Conservation (phyloP, 2,329 filamentous ascomycete species). For the Alternaria metachromatica region DNA sequence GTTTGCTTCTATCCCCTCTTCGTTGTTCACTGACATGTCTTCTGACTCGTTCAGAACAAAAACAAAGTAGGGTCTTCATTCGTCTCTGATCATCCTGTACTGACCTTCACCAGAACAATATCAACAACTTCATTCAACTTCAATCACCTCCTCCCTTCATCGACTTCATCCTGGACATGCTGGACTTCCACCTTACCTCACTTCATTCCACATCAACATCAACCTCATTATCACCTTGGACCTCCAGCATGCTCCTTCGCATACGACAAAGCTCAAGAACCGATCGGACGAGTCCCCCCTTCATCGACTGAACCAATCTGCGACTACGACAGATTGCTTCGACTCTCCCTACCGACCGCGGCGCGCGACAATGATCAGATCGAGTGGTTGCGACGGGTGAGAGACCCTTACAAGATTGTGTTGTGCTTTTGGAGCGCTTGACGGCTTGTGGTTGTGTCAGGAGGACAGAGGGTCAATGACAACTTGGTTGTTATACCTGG, state of each 20-base stretch:
- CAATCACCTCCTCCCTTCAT: not conserved
- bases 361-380: not conserved
- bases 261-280: not conserved
- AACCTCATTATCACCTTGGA: not conserved
- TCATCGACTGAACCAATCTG: conserved; percentile 5
- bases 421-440: conserved; percentile 2
- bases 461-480: conserved; percentile 1
- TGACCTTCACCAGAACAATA: not conserved
- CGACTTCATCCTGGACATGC: not conserved
- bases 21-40: not conserved
- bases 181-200: not conserved
- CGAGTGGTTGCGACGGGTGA: conserved; percentile 1
- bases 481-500: conserved; percentile 3
- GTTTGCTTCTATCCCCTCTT: not conserved
- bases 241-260: not conserved
- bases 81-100: not conserved
- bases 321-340: conserved; percentile 1
- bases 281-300: conserved; percentile 1
- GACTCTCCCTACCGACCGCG: conserved; percentile 5
- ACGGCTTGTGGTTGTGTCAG: conserved; percentile 3
- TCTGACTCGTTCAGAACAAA: conserved; percentile 1
- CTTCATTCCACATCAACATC: not conserved
- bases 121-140: not conserved
- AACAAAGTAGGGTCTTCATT: not conserved
- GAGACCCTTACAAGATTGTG: not conserved